Conservation (phyloP, 306 rosid genomes). For the Cucurbita maxima region DNA sequence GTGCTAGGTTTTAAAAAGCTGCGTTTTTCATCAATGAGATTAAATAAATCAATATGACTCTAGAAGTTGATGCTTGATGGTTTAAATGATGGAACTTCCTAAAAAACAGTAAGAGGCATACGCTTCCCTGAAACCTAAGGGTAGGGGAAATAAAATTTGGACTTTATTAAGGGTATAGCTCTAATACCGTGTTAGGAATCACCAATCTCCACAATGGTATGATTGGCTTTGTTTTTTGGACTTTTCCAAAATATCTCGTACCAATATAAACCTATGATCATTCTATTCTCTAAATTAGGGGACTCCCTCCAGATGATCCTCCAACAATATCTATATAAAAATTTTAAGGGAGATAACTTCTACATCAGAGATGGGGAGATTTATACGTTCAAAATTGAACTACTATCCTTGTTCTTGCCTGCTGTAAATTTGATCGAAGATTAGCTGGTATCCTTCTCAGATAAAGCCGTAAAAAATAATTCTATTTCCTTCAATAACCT, state of each 20-base stretch:
- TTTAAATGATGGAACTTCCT: constrained; percentile 44
- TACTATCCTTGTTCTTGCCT: neutral
- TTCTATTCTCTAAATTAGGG: no score
- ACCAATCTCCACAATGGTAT: no score
- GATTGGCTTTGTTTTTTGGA: no score
- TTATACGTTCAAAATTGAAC: neutral
- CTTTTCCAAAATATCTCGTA: no score
- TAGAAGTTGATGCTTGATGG: constrained; percentile 42
- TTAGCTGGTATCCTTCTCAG: constrained; percentile 20
- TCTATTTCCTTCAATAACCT: constrained; percentile 54
- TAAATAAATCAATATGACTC: constrained; percentile 28
- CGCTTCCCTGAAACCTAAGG: constrained; percentile 33
- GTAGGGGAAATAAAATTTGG: constrained; percentile 36
- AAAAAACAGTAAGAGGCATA: constrained; percentile 28
- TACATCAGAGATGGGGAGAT: neutral
- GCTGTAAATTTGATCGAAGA: neutral
- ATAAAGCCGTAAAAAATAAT: constrained; percentile 35
- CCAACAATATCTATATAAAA: no score
- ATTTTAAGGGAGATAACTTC: neutral
- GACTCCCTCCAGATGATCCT: no score
- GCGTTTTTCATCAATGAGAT: constrained; percentile 31
- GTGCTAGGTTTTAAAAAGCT: constrained; percentile 36
- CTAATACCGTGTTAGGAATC: no score
- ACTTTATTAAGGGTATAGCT: constrained; percentile 10
- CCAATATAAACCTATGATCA: no score